Conservation (phyloP, 805 yeast species). For the Saccharomycopsis javanensis region DNA sequence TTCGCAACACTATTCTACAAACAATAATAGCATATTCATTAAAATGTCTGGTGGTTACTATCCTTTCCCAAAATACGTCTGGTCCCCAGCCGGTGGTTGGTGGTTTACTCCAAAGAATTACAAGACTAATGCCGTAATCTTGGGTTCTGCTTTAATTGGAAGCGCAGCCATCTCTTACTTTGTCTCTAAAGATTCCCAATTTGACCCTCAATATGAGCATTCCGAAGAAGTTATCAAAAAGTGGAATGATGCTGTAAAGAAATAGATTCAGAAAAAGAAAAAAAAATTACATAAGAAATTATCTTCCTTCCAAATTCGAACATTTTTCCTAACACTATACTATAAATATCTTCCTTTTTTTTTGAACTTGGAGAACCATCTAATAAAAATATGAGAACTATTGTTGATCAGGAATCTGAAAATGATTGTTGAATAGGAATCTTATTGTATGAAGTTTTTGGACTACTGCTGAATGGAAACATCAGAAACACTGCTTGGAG, state of each 20-base stretch:
- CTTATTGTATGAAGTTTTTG: too few relatives aligned
- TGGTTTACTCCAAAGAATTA: conserved; percentile 20
- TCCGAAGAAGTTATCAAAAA: conserved; percentile 14
- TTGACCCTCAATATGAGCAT: conserved; percentile 15
- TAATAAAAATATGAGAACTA: too few relatives aligned
- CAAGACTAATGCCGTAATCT: conserved; percentile 14
- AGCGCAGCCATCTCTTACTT: neutral
- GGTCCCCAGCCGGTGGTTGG: conserved; percentile 21
- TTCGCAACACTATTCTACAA: neutral
- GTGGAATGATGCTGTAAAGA: conserved; percentile 18
- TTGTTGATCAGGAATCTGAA: too few relatives aligned
- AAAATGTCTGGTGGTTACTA: conserved; percentile 18
- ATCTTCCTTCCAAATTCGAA: too few relatives aligned
- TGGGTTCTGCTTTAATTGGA: conserved; percentile 5
- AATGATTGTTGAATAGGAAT: too few relatives aligned
- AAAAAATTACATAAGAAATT: neutral
- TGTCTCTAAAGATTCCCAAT: neutral
- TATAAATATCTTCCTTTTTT: too few relatives aligned
- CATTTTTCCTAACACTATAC: too few relatives aligned
- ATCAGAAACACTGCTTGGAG: too few relatives aligned
- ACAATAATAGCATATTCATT: neutral
- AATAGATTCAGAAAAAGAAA: neutral
- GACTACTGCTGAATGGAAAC: too few relatives aligned
- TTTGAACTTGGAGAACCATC: too few relatives aligned
- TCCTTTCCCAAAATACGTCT: conserved; percentile 19